Evolutionary conservation across 768 basidiomycete species (phyloP).

Genomic region (Chalciporus sphaerocephalus): DNA sequence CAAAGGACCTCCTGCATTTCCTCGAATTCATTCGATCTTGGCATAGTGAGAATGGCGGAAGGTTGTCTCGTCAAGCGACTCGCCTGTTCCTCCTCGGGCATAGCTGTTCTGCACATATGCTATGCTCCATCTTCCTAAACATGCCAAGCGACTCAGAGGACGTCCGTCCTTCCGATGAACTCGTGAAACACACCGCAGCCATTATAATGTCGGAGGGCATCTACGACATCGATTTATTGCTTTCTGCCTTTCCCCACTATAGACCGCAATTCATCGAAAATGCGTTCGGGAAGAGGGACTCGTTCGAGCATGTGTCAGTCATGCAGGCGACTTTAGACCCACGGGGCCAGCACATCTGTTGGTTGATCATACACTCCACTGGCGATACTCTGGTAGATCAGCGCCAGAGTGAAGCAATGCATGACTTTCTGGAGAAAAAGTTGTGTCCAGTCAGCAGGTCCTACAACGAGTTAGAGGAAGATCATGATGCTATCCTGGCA

Average conservation of each 20-base stretch:
- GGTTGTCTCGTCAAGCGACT: conserved; percentile 35
- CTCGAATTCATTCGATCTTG: conserved; percentile 54
- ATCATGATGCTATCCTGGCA: conserved; percentile 52
- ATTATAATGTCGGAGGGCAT: conserved; percentile 73
- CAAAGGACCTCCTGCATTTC: conserved; percentile 59
- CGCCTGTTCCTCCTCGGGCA: conserved; percentile 66
- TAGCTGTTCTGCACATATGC: conserved; percentile 81
- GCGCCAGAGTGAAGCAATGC: conserved; percentile 59
- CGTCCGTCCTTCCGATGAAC: conserved; percentile 40
- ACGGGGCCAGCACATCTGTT: conserved; percentile 39
- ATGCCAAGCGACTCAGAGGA: conserved; percentile 26
- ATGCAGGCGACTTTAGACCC: conserved; percentile 38
- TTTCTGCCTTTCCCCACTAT: conserved; percentile 64
- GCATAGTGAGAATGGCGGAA: conserved; percentile 20
- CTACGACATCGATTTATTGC: conserved; percentile 65
- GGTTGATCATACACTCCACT: conserved; percentile 73
- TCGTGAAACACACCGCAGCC: conserved; percentile 47
- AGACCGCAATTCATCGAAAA: conserved; percentile 62
- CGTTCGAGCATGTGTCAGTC: conserved; percentile 49
- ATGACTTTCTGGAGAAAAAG: conserved; percentile 43
- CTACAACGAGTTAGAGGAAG: conserved; percentile 40
- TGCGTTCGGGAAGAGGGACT: conserved; percentile 50
- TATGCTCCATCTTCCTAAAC: conserved; percentile 63
- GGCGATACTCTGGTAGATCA: conserved; percentile 67
- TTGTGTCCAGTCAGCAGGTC: conserved; percentile 30